Evolutionary conservation across 2,329 filamentous ascomycete genomes (phyloP).

Genomic region (Aureobasidium mangrovei): DNA sequence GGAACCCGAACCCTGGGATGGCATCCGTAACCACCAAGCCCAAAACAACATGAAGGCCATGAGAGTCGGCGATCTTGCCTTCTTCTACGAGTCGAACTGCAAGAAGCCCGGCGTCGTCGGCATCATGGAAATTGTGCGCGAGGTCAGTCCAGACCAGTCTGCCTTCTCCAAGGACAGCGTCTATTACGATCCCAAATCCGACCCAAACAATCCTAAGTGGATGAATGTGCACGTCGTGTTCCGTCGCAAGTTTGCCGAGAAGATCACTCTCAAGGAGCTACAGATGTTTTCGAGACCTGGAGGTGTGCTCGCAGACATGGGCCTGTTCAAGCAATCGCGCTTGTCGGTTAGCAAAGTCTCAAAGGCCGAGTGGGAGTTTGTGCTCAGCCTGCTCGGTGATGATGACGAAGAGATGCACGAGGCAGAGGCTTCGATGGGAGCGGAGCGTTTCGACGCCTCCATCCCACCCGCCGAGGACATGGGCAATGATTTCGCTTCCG

Average conservation of each 20-base stretch:
- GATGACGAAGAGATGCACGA: conserved; percentile 15
- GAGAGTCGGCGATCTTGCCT: conserved; percentile 83
- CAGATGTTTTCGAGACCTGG: conserved; percentile 52
- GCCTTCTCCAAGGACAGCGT: conserved; percentile 64
- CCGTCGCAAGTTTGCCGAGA: conserved; percentile 66
- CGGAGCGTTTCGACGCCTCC: not conserved
- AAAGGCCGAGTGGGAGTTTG: conserved; percentile 54
- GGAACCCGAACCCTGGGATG: conserved; percentile 80
- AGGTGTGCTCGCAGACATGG: conserved; percentile 49
- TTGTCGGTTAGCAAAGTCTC: conserved; percentile 70
- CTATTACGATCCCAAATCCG: conserved; percentile 74
- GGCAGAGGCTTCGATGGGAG: not conserved
- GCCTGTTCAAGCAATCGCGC: conserved; percentile 72
- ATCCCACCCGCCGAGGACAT: not conserved
- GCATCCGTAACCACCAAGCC: conserved; percentile 47
- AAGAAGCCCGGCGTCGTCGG: conserved; percentile 74
- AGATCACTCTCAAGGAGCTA: conserved; percentile 63
- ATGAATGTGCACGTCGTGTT: conserved; percentile 83
- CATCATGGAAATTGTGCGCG: conserved; percentile 62
- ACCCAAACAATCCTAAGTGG: conserved; percentile 62
- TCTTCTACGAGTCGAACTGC: conserved; percentile 96
- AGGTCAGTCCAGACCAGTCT: conserved; percentile 68
- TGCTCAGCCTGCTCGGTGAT: conserved; percentile 37
- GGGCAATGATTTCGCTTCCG: conserved; percentile 13
- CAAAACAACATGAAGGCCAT: conserved; percentile 86